These are phyloP conservation scores for Aphanoascus verrucosus DNA, from an alignment of 2,329 filamentous ascomycete species.

Conservation along the genomic window DNA sequence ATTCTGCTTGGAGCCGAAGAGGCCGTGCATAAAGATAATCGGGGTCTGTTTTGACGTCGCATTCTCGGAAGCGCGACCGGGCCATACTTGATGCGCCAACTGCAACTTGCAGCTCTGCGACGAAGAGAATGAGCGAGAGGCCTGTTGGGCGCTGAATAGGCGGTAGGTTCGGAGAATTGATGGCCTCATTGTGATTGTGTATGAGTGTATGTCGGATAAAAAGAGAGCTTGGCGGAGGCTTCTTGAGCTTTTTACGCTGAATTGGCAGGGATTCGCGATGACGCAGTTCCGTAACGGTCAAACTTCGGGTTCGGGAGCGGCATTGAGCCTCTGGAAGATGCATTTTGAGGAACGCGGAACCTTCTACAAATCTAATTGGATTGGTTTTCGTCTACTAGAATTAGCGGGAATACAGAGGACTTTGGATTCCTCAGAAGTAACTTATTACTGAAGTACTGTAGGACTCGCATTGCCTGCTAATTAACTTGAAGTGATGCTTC, in stretches of 20 bases:
- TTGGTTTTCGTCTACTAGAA: background rate
- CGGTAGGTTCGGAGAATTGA: background rate
- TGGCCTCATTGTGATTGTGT: slow-evolving; percentile 2
- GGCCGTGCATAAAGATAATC: slow-evolving; percentile 76
- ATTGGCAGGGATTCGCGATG: background rate
- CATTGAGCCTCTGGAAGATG: too few relatives aligned
- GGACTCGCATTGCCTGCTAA: background rate
- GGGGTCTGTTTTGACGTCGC: slow-evolving; percentile 26
- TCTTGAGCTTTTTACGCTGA: background rate
- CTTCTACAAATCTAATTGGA: background rate
- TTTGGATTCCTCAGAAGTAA: background rate
- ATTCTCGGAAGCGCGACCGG: background rate
- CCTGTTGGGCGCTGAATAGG: background rate
- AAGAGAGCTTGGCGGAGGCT: background rate
- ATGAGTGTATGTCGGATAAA: background rate
- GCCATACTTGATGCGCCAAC: slow-evolving; percentile 5
- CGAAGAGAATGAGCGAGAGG: slow-evolving; percentile 1
- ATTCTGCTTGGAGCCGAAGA: slow-evolving; percentile 86
- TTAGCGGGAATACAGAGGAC: background rate
- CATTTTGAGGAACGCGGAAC: too few relatives aligned
- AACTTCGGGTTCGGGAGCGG: background rate
- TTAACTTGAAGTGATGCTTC: background rate
- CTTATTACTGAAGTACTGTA: background rate
- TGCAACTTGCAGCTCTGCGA: background rate
- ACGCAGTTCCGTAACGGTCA: background rate